Percentiles rank a stretch among this genome's conserved stretches.
These are phyloP conservation scores for Oryza meyeriana DNA, from an alignment of 176 grass and related monocot species.

Conservation along the genomic window DNA sequence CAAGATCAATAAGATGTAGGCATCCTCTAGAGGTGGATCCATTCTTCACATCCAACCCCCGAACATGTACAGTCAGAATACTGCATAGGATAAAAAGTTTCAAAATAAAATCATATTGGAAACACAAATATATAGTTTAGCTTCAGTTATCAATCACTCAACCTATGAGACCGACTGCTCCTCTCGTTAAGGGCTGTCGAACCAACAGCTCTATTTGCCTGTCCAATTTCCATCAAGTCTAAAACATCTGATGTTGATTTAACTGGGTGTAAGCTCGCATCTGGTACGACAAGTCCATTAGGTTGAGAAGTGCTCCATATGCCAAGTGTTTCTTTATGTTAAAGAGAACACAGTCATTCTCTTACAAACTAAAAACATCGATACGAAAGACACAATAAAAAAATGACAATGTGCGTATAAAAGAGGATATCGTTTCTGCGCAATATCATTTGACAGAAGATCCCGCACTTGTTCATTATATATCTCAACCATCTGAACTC, in stretches of 20 bases:
- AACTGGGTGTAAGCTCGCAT: constrained; percentile 79
- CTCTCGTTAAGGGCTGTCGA: constrained; percentile 91
- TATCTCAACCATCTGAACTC: constrained; percentile 99
- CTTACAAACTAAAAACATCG: not conserved
- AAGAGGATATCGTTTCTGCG: constrained; percentile 97
- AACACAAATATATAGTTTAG: not conserved
- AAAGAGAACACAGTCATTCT: constrained; percentile 18
- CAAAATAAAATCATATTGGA: constrained; percentile 8
- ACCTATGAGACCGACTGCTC: constrained; percentile 97
- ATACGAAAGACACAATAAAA: not conserved
- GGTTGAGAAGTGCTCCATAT: constrained; percentile 90
- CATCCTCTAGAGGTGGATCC: constrained; percentile 85
- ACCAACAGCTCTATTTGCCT: constrained; percentile 85
- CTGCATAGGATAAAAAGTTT: constrained; percentile 41
- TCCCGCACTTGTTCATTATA: constrained; percentile 99
- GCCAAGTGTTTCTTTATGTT: constrained; percentile 66
- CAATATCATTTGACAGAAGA: constrained; percentile 76
- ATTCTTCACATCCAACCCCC: constrained; percentile 84
- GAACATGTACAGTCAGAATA: constrained; percentile 90
- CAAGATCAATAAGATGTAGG: constrained; percentile 91
- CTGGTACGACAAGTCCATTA: constrained; percentile 83
- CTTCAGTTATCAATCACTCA: not conserved
- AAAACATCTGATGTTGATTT: constrained; percentile 90
- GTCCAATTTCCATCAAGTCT: constrained; percentile 90
- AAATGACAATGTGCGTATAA: not conserved